phyloP scores from a whole-genome alignment of 805 yeast species.

The Lipomyces sp. region DNA sequence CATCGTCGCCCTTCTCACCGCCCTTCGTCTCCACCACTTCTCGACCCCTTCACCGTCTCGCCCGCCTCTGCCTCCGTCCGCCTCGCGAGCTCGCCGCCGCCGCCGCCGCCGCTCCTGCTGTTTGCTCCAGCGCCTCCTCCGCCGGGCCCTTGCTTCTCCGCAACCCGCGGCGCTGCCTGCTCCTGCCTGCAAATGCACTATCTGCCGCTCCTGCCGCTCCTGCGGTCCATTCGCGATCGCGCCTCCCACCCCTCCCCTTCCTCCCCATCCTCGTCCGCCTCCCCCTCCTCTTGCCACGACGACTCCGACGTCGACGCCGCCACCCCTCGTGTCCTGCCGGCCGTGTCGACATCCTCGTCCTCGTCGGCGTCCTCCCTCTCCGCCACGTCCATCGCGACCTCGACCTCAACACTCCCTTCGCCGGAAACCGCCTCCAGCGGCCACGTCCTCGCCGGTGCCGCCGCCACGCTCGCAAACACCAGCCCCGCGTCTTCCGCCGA shows the following conservation, averaged over 20 bases:
- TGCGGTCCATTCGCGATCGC: constrained; percentile 13
- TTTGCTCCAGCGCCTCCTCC: neutral
- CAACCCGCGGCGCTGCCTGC: too few relatives aligned
- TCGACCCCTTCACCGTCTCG: neutral
- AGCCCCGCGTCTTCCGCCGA: constrained; percentile 5
- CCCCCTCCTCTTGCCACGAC: constrained; percentile 5
- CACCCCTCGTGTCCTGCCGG: neutral
- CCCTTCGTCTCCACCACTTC: neutral
- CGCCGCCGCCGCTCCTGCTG: neutral
- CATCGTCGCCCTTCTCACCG: too few relatives aligned
- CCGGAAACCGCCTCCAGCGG: constrained; percentile 4
- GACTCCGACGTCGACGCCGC: constrained; percentile 1
- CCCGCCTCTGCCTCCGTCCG: neutral
- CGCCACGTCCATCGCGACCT: neutral
- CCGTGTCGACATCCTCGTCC: constrained; percentile 15
- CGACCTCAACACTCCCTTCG: constrained; percentile 5
- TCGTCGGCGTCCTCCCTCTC: constrained; percentile 10
- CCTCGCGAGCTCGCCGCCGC: neutral
- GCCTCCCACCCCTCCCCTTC: constrained; percentile 19
- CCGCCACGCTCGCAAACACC: constrained; percentile 4
- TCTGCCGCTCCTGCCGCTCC: constrained; percentile 6
- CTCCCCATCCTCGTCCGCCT: constrained; percentile 3
- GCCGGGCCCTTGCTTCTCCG: neutral
- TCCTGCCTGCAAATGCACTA: too few relatives aligned
- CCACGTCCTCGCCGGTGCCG: constrained; percentile 3